Percentiles rank a stretch among this genome's conserved stretches.
phyloP scores from a whole-genome alignment of 1,284 basidiomycete genomes.

The Singerocomus rubriflavus region DNA sequence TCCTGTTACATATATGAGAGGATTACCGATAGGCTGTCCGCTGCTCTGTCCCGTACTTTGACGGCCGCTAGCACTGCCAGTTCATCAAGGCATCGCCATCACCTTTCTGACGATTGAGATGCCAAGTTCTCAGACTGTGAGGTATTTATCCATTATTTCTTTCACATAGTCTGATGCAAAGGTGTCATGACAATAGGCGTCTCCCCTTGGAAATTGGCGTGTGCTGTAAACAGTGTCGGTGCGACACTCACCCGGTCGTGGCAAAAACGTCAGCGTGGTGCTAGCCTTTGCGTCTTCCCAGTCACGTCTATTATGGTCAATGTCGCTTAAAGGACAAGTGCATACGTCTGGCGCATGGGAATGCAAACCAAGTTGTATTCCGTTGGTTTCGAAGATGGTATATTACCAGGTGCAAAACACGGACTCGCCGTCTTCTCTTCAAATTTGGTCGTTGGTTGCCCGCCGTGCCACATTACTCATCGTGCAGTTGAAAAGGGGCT shows the following conservation, averaged over 20 bases:
- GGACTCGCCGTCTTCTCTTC: background rate
- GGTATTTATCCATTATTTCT: background rate
- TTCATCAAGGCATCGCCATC: too few species aligned
- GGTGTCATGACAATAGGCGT: background rate
- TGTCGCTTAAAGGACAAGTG: background rate
- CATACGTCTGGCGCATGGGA: background rate
- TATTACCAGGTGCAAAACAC: background rate
- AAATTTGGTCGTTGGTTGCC: background rate
- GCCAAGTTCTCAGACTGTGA: background rate
- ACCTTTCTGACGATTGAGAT: too few species aligned
- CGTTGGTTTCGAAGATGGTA: background rate
- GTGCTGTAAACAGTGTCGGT: background rate
- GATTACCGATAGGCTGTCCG: too few species aligned
- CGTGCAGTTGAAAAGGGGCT: constrained; percentile 20
- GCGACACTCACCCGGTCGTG: background rate
- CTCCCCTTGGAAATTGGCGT: background rate
- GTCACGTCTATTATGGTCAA: background rate
- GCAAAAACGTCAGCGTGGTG: background rate
- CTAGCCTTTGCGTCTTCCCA: background rate
- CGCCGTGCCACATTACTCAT: constrained; percentile 21
- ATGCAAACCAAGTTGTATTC: background rate
- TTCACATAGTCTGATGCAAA: background rate
- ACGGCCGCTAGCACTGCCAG: too few species aligned
- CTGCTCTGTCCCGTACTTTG: background rate
- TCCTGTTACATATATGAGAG: background rate